Evolutionary conservation across 768 basidiomycete genomes (phyloP).

Genomic region (Fomitopsis pulvina): DNA sequence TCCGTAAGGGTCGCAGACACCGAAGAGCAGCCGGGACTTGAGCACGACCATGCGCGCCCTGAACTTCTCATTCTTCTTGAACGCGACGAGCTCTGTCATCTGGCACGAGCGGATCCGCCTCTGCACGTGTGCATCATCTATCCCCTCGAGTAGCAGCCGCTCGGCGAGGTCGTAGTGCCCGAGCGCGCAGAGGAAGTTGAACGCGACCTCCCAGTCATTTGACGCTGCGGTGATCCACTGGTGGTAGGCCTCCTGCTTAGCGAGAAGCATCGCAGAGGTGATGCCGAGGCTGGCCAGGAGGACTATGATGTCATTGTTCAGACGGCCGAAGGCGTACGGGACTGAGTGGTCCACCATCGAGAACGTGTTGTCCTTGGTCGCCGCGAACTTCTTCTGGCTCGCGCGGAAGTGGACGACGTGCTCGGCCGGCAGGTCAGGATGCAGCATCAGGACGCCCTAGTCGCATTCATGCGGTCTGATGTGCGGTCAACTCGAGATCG

Average conservation of each 20-base stretch:
- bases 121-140: constrained; percentile 37
- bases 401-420: constrained; percentile 52
- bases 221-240: constrained; percentile 50
- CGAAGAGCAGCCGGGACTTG: constrained; percentile 56
- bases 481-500: too few relatives aligned
- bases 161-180: constrained; percentile 45
- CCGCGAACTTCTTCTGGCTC: constrained; percentile 66
- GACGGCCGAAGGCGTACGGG: constrained; percentile 56
- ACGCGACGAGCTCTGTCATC: constrained; percentile 42
- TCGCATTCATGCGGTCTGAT: background rate
- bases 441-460: constrained; percentile 57
- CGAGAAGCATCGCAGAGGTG: constrained; percentile 42
- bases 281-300: constrained; percentile 60
- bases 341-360: constrained; percentile 60
- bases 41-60: constrained; percentile 55
- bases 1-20: constrained; percentile 61
- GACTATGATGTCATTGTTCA: constrained; percentile 67
- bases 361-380: constrained; percentile 50
- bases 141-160: constrained; percentile 45
- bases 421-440: constrained; percentile 48
- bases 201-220: constrained; percentile 37
- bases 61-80: constrained; percentile 45
- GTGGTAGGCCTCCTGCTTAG: constrained; percentile 54
- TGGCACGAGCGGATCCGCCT: constrained; percentile 39
- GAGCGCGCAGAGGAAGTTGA: constrained; percentile 51